These are phyloP conservation scores for Fraxinus americana DNA, from an alignment of 257 asterid species.

Conservation along the genomic window DNA sequence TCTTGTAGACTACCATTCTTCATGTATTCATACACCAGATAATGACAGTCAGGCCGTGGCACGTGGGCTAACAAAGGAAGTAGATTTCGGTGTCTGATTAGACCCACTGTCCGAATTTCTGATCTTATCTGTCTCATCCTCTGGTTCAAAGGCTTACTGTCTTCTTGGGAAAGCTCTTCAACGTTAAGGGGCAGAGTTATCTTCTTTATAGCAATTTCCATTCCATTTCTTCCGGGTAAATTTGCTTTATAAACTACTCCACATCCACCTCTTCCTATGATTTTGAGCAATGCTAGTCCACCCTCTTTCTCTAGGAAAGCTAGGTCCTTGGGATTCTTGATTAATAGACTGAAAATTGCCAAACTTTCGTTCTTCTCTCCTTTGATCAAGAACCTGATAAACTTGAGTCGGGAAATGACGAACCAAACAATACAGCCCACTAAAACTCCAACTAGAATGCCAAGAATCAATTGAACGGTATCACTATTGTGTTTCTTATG, in stretches of 20 bases:
- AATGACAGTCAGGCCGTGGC: slow-evolving; percentile 48
- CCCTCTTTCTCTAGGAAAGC: slow-evolving; percentile 45
- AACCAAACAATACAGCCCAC: slow-evolving; percentile 35
- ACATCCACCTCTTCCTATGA: slow-evolving; percentile 49
- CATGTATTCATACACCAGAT: slow-evolving; percentile 48
- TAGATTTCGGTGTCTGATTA: slow-evolving; percentile 47
- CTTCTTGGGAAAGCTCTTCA: slow-evolving; percentile 34
- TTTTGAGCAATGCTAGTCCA: slow-evolving; percentile 30
- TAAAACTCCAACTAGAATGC: slow-evolving; percentile 36
- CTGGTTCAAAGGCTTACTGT: slow-evolving; percentile 35
- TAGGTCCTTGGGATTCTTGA: slow-evolving; percentile 47
- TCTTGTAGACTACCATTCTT: slow-evolving; percentile 51
- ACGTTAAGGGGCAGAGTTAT: slow-evolving; percentile 30
- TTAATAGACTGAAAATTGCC: slow-evolving; percentile 47
- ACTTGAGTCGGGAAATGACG: slow-evolving; percentile 24
- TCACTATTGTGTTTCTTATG: neutral
- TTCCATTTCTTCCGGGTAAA: slow-evolving; percentile 46
- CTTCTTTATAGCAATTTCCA: slow-evolving; percentile 45
- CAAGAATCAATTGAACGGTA: slow-evolving; percentile 25
- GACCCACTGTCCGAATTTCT: slow-evolving; percentile 52
- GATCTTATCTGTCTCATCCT: slow-evolving; percentile 49
- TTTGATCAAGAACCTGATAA: slow-evolving; percentile 18
- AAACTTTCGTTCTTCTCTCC: slow-evolving; percentile 26
- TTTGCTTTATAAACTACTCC: slow-evolving; percentile 47
- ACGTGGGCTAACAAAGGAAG: slow-evolving; percentile 48